Base-by-base conservation (phyloP, 305 asterid genomes). In the Coffea humblotiana region DNA sequence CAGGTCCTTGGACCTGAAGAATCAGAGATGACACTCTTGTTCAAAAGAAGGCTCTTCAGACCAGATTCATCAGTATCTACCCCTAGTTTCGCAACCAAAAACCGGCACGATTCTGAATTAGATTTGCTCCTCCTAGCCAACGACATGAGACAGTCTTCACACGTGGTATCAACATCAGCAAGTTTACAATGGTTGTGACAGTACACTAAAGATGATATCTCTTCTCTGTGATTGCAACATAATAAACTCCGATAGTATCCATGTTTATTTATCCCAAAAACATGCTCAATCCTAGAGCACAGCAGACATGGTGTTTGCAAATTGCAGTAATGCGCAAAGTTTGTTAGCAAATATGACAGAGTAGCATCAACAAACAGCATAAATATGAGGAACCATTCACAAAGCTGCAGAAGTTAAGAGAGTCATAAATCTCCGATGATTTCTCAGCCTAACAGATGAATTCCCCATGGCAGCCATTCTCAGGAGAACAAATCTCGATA, bases 341-440 rank as follows among this genome's bases (percentile, higher is more conserved):
- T 87, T 10, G 80, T 79, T 70, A 91, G 89, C 37, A 93, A 74
- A 83, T 91, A 88, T 5, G 90, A 86, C 21, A 95, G 83, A 65
- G 85, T 85, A 25, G 92, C 94, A 47, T 93, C 91, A 13, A 93
- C 8, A 75, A 91, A 93, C 43, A 95, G 88, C 88, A 93, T 37
- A 74, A 90, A 79, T 71, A 95, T 92, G 81, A 94, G 84, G 87
- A 95, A 84, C 99, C 99, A 95, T 82, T 95, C 98, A 78, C 95
- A 95, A 95, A 48, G 87, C 92, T 45, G 97, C 98, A 15, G 90
- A 90, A 74, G 97, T 91, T 86, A 92, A 87, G 71, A 88, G 81
- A 45, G 80, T 67, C 91, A 86, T 86, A 72, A 89, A 86, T 78
- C 91, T 92, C 54, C 71, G 63, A 16, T 82, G 84, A 72, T 82